These are phyloP conservation scores for Ilex asprella DNA, from an alignment of 257 asterid genomes.

Conservation along the genomic window DNA sequence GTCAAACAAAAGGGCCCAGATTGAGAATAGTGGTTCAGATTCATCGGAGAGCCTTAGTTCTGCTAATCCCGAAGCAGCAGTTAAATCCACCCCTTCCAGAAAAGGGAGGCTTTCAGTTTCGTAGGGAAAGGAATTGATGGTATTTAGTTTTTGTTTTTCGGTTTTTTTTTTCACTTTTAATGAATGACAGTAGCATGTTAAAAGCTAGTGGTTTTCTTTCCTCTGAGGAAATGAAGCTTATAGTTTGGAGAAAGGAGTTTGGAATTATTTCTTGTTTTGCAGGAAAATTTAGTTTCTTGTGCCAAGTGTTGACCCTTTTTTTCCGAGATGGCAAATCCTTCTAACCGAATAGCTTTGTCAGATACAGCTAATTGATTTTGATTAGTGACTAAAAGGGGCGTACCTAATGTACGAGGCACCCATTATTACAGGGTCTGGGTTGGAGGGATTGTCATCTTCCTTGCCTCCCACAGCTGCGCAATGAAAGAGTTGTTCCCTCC, in stretches of 20 bases:
- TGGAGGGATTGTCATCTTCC: too few relatives aligned
- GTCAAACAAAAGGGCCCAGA: slow-evolving; percentile 62
- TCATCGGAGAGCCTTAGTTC: slow-evolving; percentile 87
- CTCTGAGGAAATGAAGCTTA: slow-evolving; percentile 20
- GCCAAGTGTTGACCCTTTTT: background rate
- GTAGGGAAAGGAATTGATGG: slow-evolving; percentile 21
- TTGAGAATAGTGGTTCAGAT: slow-evolving; percentile 83
- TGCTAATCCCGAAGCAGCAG: slow-evolving; percentile 60
- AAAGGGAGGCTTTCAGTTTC: slow-evolving; percentile 84
- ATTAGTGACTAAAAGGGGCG: too few relatives aligned
- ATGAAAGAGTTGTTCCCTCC: too few relatives aligned
- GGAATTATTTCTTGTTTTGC: slow-evolving; percentile 15
- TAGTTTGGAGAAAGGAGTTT: slow-evolving; percentile 23
- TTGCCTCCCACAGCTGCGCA: too few relatives aligned
- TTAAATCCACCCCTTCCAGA: slow-evolving; percentile 60
- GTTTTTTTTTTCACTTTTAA: background rate
- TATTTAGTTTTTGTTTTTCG: slow-evolving; percentile 8
- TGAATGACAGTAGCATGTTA: slow-evolving; percentile 12
- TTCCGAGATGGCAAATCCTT: too few relatives aligned
- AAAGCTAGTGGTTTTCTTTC: slow-evolving; percentile 12
- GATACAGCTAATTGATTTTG: too few relatives aligned
- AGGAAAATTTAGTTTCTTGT: slow-evolving; percentile 9
- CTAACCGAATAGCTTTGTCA: too few relatives aligned
- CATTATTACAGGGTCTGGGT: too few relatives aligned
- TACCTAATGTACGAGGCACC: too few relatives aligned